Evolutionary conservation across 2,329 filamentous ascomycete species (phyloP).

Genomic region (Coniosporium tulheliwenetii): DNA sequence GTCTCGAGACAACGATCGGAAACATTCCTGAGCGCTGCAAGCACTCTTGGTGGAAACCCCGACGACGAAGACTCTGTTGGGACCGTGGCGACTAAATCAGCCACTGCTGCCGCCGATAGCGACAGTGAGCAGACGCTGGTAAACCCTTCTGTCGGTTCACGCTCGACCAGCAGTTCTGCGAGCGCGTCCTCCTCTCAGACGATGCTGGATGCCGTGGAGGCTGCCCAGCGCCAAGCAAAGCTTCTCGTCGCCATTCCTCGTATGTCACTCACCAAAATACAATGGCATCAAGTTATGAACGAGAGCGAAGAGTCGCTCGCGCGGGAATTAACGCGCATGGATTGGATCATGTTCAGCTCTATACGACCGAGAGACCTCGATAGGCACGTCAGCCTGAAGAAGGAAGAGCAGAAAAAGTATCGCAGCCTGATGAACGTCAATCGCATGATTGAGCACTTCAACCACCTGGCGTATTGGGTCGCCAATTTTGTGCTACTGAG

Average conservation of each 20-base stretch:
- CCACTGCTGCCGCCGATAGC: not conserved
- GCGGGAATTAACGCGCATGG: conserved; percentile 82
- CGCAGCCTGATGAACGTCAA: conserved; percentile 74
- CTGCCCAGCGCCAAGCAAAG: conserved; percentile 65
- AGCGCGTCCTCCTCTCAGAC: conserved; percentile 20
- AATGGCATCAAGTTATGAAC: conserved; percentile 85
- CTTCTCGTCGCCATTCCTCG: conserved; percentile 54
- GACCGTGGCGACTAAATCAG: too few relatives aligned
- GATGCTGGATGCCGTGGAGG: conserved; percentile 54
- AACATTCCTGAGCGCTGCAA: conserved; percentile 25
- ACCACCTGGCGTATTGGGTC: conserved; percentile 41
- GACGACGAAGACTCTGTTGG: conserved; percentile 14
- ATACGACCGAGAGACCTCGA: conserved; percentile 88
- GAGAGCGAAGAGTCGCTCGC: conserved; percentile 73
- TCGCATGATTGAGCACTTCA: conserved; percentile 77
- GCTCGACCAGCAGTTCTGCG: not conserved
- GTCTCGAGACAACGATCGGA: conserved; percentile 10
- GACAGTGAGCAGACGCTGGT: not conserved
- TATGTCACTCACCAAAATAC: conserved; percentile 61
- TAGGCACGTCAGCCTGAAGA: conserved; percentile 68
- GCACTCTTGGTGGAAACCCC: conserved; percentile 10
- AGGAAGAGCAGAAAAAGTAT: conserved; percentile 57
- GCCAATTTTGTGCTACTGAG: conserved; percentile 52
- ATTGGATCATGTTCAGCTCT: conserved; percentile 96
- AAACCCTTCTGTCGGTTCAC: not conserved